These are phyloP conservation scores for Fusarium fracticaudum DNA, from an alignment of 2,329 filamentous ascomycete species.

Conservation along the genomic window DNA sequence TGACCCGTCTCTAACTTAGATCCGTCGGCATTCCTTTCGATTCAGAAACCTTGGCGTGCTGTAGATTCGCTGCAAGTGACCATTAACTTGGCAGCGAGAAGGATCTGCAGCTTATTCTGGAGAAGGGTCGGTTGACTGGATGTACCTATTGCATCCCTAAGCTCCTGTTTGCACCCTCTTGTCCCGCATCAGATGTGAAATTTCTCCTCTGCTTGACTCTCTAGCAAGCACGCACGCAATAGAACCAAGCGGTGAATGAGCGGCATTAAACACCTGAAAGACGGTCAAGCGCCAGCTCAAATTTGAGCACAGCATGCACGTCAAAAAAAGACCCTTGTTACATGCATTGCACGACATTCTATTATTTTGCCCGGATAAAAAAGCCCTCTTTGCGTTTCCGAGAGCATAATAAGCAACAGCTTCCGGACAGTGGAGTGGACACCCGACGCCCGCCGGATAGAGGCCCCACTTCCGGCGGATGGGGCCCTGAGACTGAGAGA, in stretches of 20 bases:
- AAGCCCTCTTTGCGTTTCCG: constrained; percentile 17
- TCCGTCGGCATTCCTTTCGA: constrained; percentile 35
- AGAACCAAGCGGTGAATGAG: constrained; percentile 28
- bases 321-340: constrained; percentile 22
- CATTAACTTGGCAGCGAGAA: constrained; percentile 4
- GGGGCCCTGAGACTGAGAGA: not conserved
- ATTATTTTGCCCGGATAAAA: not conserved
- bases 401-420: not conserved
- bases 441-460: not conserved
- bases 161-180: not conserved
- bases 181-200: not conserved
- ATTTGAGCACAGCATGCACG: constrained; percentile 15
- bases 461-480: not conserved
- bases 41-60: constrained; percentile 20
- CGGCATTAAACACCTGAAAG: constrained; percentile 28
- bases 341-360: constrained; percentile 9
- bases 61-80: constrained; percentile 12
- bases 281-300: constrained; percentile 28
- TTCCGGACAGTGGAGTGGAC: not conserved
- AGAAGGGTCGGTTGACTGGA: not conserved
- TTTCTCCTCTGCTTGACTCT: not conserved
- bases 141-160: not conserved
- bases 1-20: constrained; percentile 11
- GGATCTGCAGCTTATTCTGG: constrained; percentile 9
- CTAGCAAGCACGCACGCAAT: constrained; percentile 6